Percentiles rank a stretch among this genome's conserved stretches.
Conservation (phyloP, 179 eudicot species). For the Gypsophila paniculata region DNA sequence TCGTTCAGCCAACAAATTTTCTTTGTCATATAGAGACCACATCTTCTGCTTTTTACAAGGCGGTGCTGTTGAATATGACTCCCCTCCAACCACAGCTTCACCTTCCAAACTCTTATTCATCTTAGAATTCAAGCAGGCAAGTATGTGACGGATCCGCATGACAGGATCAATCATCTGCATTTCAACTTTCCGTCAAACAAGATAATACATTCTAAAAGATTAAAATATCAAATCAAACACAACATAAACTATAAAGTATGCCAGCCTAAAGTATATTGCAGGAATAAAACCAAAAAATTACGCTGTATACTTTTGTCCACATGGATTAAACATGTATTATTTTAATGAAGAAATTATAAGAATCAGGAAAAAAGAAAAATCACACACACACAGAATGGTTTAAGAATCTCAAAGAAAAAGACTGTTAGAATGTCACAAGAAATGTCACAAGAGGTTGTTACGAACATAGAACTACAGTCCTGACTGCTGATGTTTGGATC, state of each 20-base stretch:
- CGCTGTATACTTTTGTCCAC: not conserved
- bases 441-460: not conserved
- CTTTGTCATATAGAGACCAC: conserved; percentile 25
- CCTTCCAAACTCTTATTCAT: conserved; percentile 18
- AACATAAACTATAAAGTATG: not conserved
- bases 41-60: conserved; percentile 48
- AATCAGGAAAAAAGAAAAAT: not conserved
- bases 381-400: not conserved
- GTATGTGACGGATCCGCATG: conserved; percentile 40
- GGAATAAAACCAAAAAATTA: not conserved
- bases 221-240: not conserved
- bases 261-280: too few species aligned
- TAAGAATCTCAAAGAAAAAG: not conserved
- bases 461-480: not conserved
- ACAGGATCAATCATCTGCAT: conserved; percentile 61
- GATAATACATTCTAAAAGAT: not conserved
- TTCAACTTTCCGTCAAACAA: conserved; percentile 15
- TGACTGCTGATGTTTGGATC: not conserved
- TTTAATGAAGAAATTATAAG: not conserved
- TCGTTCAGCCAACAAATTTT: conserved; percentile 18
- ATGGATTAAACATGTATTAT: not conserved
- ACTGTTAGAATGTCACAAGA: not conserved
- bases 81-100: conserved; percentile 20
- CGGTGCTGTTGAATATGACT: conserved; percentile 23
- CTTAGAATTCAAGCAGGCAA: conserved; percentile 35